A percentile compares a stretch with the other conserved stretches of the same genome.
These are phyloP conservation scores for Laguncularia racemosa DNA, from an alignment of 345 rosid species.

Conservation along the genomic window DNA sequence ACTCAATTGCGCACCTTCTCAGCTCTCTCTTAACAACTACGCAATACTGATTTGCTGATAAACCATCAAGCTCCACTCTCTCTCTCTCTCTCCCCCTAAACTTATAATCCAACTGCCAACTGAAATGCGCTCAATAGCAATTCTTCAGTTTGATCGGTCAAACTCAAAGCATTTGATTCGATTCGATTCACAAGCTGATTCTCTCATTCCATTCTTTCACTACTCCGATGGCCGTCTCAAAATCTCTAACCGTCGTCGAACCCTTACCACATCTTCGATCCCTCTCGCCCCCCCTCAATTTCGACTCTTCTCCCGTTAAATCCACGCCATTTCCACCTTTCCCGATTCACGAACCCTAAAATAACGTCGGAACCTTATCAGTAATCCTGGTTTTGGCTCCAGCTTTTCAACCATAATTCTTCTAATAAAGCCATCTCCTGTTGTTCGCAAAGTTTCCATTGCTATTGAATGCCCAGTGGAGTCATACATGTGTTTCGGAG, in stretches of 20 bases:
- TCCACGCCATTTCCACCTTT: conserved; percentile 37
- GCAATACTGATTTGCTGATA: too few species aligned
- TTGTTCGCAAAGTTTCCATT: conserved; percentile 39
- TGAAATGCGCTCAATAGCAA: too few species aligned
- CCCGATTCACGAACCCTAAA: conserved; percentile 50
- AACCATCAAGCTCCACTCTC: too few species aligned
- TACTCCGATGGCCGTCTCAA: conserved; percentile 4
- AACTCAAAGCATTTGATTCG: too few species aligned
- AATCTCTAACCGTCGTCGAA: conserved; percentile 12
- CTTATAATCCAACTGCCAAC: too few species aligned
- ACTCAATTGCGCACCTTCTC: too few species aligned
- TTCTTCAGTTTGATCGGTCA: too few species aligned
- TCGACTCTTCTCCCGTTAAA: conserved; percentile 23
- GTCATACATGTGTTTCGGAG: conserved; percentile 46
- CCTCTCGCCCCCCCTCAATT: too few species aligned
- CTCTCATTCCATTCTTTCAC: neutral
- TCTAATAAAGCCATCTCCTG: conserved; percentile 28
- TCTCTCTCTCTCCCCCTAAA: too few species aligned
- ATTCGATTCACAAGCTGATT: too few species aligned
- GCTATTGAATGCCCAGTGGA: conserved; percentile 54
- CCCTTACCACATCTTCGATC: conserved; percentile 25
- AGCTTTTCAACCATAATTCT: conserved; percentile 19
- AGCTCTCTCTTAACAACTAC: too few species aligned
- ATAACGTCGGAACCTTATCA: conserved; percentile 60
- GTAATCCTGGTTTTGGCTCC: conserved; percentile 62